phyloP scores from a whole-genome alignment of 345 rosid genomes.

The Clausena lansium region DNA sequence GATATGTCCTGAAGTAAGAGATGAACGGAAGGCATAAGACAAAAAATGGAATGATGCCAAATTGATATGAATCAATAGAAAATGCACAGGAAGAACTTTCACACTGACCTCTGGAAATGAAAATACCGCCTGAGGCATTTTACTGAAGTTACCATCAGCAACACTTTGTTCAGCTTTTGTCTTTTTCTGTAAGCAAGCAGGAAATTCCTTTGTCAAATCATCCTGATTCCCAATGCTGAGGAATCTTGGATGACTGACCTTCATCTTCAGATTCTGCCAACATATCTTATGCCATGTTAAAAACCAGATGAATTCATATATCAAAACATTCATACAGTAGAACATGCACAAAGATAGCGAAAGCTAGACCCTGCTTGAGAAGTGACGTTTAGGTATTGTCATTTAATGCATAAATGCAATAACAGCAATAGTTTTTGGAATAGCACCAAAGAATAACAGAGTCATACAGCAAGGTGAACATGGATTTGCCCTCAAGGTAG shows the following conservation, averaged over 20 bases:
- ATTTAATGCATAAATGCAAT: background rate
- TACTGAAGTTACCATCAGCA: conserved; percentile 28
- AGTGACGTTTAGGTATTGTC: background rate
- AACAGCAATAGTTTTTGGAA: background rate
- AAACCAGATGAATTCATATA: background rate
- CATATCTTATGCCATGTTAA: conserved; percentile 14
- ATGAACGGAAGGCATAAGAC: conserved; percentile 22
- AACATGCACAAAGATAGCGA: conserved; percentile 17
- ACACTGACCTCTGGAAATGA: conserved; percentile 80
- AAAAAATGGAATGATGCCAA: conserved; percentile 17
- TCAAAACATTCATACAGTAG: background rate
- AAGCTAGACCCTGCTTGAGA: background rate
- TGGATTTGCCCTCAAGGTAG: background rate
- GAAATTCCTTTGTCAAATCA: conserved; percentile 48
- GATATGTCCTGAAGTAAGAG: conserved; percentile 54
- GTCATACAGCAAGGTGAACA: background rate
- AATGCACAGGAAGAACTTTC: conserved; percentile 17
- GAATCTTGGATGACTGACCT: conserved; percentile 80
- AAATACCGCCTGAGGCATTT: conserved; percentile 43
- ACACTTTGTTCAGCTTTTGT: conserved; percentile 29
- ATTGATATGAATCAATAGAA: conserved; percentile 7
- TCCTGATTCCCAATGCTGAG: conserved; percentile 53
- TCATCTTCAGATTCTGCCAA: conserved; percentile 92
- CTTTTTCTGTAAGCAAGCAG: conserved; percentile 69
- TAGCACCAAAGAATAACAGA: background rate